Conservation (phyloP, 495 filamentous ascomycete genomes). For the Mycothermus thermophilus region DNA sequence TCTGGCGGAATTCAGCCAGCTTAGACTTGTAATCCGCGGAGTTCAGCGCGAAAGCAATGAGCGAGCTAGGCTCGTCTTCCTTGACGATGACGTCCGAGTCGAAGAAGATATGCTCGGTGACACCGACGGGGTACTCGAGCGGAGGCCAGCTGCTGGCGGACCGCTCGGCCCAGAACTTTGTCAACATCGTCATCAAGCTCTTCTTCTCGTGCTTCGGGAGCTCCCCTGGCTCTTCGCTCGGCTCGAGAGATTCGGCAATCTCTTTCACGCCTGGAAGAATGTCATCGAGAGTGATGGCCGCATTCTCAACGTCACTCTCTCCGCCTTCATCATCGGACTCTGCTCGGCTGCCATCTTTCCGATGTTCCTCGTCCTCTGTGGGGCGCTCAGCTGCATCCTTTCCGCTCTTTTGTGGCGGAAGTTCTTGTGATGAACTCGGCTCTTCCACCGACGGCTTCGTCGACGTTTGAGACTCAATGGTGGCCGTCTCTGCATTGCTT, state of each 20-base stretch:
- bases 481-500: constrained; percentile 10
- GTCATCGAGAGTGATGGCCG: constrained; percentile 40
- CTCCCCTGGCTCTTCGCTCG: constrained; percentile 50
- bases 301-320: constrained; percentile 57
- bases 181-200: constrained; percentile 85
- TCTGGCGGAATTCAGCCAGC: constrained; percentile 53
- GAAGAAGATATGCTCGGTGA: constrained; percentile 85
- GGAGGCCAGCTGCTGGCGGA: constrained; percentile 93
- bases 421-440: constrained; percentile 11
- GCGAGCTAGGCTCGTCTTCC: constrained; percentile 92
- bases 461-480: constrained; percentile 16
- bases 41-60: constrained; percentile 84
- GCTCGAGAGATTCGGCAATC: constrained; percentile 51
- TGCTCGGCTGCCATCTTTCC: constrained; percentile 39
- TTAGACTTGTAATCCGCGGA: constrained; percentile 75
- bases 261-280: constrained; percentile 36
- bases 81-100: constrained; percentile 97
- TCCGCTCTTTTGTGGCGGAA: constrained; percentile 23
- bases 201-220: constrained; percentile 82
- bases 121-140: constrained; percentile 80
- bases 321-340: constrained; percentile 56
- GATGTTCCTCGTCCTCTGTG: constrained; percentile 36
- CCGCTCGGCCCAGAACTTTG: constrained; percentile 95
- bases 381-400: constrained; percentile 16
- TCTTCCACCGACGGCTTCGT: constrained; percentile 18